Evolutionary conservation across 345 rosid genomes (phyloP).

Genomic region (Syzygium oleosum): DNA sequence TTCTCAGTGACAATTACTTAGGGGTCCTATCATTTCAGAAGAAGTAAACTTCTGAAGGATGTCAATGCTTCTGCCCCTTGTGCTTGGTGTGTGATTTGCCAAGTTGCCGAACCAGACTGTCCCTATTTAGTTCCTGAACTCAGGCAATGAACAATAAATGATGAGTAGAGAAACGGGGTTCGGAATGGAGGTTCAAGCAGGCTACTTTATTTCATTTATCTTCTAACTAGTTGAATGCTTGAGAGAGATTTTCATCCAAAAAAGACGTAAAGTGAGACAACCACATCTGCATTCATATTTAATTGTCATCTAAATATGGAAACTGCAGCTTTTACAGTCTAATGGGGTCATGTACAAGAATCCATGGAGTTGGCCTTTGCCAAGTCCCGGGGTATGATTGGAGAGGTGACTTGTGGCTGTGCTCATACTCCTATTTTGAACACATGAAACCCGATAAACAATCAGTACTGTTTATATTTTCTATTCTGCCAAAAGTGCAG

Average conservation of each 20-base stretch:
- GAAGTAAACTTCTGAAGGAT: neutral
- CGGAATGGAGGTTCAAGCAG: neutral
- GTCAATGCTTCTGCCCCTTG: neutral
- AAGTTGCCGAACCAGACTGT: neutral
- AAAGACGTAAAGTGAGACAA: neutral
- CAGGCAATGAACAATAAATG: neutral
- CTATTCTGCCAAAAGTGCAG: neutral
- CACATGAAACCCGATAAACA: neutral
- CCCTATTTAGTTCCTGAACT: neutral
- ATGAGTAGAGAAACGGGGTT: neutral
- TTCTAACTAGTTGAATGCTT: neutral
- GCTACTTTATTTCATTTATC: neutral
- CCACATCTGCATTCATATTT: neutral
- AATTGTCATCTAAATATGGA: neutral
- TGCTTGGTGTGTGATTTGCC: neutral
- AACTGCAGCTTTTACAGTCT: neutral
- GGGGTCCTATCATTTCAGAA: neutral
- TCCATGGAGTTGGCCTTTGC: neutral
- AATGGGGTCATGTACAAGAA: neutral
- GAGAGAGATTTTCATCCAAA: neutral
- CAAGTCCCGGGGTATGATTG: neutral
- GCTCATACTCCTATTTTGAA: neutral
- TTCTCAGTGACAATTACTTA: neutral
- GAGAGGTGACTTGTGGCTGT: neutral
- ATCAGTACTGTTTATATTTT: neutral